Base-by-base conservation (phyloP, 352 stramenopile genomes). In the Phytophthora citricola region DNA sequence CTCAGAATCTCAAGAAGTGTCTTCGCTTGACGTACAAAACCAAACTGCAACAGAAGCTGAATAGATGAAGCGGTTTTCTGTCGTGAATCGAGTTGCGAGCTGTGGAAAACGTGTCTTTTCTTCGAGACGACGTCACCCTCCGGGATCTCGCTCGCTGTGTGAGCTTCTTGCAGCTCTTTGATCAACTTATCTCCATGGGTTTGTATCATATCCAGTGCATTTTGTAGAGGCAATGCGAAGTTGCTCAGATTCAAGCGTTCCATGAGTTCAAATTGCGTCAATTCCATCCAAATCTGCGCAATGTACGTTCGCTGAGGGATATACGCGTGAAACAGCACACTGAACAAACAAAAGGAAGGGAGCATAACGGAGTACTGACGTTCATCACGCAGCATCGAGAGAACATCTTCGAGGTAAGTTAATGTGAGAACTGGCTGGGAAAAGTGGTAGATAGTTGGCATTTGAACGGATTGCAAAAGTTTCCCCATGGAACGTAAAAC, bases 21-120 rank as follows among this genome's bases (percentile, higher is more conserved):
- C 62, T 92, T 91, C 24, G 66, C 84, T 55, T 92, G 79, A 0
- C 76, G 77, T 17, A 86, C 44, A 58, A 79, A 93, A 0, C 85
- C 85, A 43, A 85, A 83, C 1, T 63, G 45, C 6, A 91, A 48
- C 5, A 93, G 61, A 11, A 85, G 45, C 9, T 73, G 41, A 3
- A 80, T 62, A 0, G 36, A 70, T 15, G 68, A 32, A 3, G 51
- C 26, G 32, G 75, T 63, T 68, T 90, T 91, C 4, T 56, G 29
- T 6, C 43, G 32, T 41, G 63, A 45, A 15, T 66, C 63, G 24
- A 76, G 63, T 5, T 59, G 64, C 14, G 65, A 46, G 24, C 56
- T 63, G 32, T 78, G 69, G 17, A 85, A 31, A 26, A 80, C 39
- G 9, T 34, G 17, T 11, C 76, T 64, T 22, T 58, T 73, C 22